phyloP scores from a whole-genome alignment of 164 flowering plant genomes.

The grape (Vitis vinifera) region DNA sequence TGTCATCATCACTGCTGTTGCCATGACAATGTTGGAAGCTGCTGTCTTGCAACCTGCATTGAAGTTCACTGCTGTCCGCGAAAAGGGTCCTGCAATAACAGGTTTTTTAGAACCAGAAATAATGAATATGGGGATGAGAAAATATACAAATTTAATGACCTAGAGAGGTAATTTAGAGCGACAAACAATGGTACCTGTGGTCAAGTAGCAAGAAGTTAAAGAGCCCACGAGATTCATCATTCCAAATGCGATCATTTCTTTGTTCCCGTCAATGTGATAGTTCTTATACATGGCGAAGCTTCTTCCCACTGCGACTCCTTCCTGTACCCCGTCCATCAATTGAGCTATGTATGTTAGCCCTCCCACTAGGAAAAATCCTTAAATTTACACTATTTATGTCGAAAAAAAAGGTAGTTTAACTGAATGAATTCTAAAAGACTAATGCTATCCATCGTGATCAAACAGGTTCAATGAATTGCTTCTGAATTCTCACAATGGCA shows the following conservation, averaged over 20 bases:
- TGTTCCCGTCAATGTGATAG: constrained; percentile 50
- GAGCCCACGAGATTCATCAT: constrained; percentile 48
- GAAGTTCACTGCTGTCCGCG: constrained; percentile 74
- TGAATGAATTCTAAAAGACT: no score
- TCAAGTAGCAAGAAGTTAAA: constrained; percentile 47
- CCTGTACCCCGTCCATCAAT: constrained; percentile 20
- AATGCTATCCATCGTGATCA: no score
- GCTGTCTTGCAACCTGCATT: constrained; percentile 80
- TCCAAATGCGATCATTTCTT: constrained; percentile 50
- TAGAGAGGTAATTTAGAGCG: not conserved
- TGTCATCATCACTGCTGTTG: constrained; percentile 62
- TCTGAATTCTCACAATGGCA: no score
- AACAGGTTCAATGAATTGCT: no score
- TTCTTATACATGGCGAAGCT: constrained; percentile 45
- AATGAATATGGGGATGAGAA: no score
- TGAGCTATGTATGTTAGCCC: not conserved
- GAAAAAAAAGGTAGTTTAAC: no score
- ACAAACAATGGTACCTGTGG: constrained; percentile 23
- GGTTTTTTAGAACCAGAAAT: no score
- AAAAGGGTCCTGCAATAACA: constrained; percentile 63
- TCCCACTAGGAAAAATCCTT: no score
- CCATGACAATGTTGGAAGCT: constrained; percentile 78
- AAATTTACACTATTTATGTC: no score
- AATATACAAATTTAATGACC: no score
- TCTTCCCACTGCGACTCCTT: constrained; percentile 53